Percentiles rank a stretch among this genome's conserved stretches.
Evolutionary conservation across 129 eudicot species (phyloP).

Genomic region (Lactuca sativa): DNA sequence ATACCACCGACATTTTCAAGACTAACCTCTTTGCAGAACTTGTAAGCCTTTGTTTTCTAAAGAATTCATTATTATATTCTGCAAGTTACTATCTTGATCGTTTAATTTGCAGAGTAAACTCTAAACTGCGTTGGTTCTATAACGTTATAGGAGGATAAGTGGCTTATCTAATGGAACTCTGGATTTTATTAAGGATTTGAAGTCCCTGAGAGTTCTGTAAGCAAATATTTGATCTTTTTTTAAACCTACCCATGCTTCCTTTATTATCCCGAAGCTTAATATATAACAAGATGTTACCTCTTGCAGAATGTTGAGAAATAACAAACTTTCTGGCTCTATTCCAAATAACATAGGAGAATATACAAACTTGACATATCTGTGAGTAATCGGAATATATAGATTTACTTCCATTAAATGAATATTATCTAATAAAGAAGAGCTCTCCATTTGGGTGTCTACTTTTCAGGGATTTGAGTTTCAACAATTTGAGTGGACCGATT

Average conservation of each 20-base stretch:
- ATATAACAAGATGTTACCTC: too few relatives aligned
- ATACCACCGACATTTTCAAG: constrained; percentile 60
- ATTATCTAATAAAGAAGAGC: neutral
- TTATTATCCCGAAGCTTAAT: too few relatives aligned
- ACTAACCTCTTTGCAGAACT: constrained; percentile 45
- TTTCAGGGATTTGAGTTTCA: constrained; percentile 33
- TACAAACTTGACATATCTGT: constrained; percentile 52
- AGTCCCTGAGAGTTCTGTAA: constrained; percentile 54
- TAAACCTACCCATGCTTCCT: too few relatives aligned
- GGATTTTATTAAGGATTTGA: constrained; percentile 52
- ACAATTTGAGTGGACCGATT: neutral
- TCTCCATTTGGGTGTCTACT: neutral
- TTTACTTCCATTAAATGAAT: neutral
- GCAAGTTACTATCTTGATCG: neutral
- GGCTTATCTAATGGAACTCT: constrained; percentile 66
- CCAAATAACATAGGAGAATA: constrained; percentile 36
- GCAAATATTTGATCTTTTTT: constrained; percentile 12
- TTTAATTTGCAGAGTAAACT: neutral
- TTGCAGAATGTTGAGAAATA: too few relatives aligned
- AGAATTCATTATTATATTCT: neutral
- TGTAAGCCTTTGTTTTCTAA: constrained; percentile 44
- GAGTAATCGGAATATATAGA: constrained; percentile 34
- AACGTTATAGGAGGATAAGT: constrained; percentile 6
- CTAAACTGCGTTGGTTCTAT: neutral
- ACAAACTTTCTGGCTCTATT: too few relatives aligned